These are phyloP conservation scores for Pleurotus eryngii DNA, from an alignment of 768 basidiomycete genomes.

Conservation along the genomic window DNA sequence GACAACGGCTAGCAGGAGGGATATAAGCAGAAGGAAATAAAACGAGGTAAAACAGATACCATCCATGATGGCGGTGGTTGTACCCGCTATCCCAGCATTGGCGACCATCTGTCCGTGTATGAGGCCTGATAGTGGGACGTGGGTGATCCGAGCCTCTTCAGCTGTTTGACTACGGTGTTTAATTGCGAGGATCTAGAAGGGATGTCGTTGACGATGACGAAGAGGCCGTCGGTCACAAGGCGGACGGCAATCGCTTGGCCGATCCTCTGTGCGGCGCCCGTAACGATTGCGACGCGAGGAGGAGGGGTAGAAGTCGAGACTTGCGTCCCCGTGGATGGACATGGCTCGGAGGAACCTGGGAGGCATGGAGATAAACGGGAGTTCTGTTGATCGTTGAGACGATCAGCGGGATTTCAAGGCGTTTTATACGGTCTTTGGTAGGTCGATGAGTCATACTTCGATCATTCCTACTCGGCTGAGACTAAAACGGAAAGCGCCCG, in stretches of 20 bases:
- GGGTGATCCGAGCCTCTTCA: slow-evolving; percentile 16
- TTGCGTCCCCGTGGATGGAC: no score
- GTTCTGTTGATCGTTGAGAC: no score
- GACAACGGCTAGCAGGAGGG: slow-evolving; percentile 8
- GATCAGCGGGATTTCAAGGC: no score
- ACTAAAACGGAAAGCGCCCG: no score
- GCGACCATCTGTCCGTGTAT: slow-evolving; percentile 21
- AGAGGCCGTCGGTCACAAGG: slow-evolving; percentile 38
- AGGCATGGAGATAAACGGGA: no score
- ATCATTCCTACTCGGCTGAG: no score
- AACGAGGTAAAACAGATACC: neutral
- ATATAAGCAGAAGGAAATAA: neutral
- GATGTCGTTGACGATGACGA: slow-evolving; percentile 38
- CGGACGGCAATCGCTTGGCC: slow-evolving; percentile 38
- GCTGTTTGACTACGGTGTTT: slow-evolving; percentile 18
- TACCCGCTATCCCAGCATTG: slow-evolving; percentile 21
- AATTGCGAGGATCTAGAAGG: slow-evolving; percentile 21
- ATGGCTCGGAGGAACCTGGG: no score
- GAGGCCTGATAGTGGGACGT: neutral
- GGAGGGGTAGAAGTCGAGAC: no score
- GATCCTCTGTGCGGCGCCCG: slow-evolving; percentile 39
- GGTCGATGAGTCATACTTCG: no score
- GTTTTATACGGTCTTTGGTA: no score
- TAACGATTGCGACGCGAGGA: slow-evolving; percentile 27
- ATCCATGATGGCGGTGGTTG: slow-evolving; percentile 12